These are phyloP conservation scores for Rhododendron griersonianum DNA, from an alignment of 148 eudicot species.

Conservation along the genomic window DNA sequence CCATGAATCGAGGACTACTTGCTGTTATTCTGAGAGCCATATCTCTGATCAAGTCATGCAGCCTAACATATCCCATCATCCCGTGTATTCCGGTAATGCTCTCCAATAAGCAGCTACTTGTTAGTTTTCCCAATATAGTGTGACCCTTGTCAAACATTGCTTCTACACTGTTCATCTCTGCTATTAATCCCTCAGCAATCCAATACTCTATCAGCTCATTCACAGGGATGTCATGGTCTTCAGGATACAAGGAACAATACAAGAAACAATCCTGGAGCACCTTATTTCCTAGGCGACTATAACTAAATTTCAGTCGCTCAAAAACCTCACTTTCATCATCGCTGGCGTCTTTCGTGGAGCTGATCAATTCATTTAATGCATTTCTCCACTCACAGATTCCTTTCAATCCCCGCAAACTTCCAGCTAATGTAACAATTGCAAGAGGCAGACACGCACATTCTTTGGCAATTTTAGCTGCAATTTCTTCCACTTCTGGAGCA, in stretches of 20 bases:
- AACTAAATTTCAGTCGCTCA: background rate
- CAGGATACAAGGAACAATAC: background rate
- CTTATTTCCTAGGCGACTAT: background rate
- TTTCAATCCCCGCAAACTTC: background rate
- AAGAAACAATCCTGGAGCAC: background rate
- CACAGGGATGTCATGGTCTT: background rate
- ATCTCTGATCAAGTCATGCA: background rate
- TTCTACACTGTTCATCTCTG: background rate
- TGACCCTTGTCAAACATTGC: background rate
- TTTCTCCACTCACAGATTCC: background rate
- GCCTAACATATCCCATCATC: background rate
- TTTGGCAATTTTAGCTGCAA: background rate
- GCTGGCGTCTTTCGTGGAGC: background rate
- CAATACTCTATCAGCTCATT: background rate
- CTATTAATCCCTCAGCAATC: background rate
- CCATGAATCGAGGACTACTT: background rate
- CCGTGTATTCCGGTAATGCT: accelerated
- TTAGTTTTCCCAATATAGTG: background rate
- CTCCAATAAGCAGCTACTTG: background rate
- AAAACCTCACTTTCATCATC: background rate
- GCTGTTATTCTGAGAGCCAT: background rate
- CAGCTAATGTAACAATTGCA: constrained; percentile 1
- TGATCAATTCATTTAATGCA: background rate
- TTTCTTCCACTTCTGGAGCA: background rate
- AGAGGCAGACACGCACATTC: background rate